phyloP scores from a whole-genome alignment of 768 basidiomycete genomes.

The Atractiella rhizophila region DNA sequence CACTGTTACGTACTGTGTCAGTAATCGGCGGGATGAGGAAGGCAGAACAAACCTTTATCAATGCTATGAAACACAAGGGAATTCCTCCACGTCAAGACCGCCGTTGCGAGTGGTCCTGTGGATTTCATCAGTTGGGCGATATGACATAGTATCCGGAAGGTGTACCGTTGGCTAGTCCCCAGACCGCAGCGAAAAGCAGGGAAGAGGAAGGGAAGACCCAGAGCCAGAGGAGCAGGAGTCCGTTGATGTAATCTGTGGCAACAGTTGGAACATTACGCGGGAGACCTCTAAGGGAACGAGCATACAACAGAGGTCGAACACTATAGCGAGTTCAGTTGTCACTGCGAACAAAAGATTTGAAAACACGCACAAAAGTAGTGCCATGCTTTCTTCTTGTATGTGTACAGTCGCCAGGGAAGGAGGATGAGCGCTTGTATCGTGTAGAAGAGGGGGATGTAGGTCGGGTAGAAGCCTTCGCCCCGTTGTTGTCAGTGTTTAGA shows the following conservation, averaged over 20 bases:
- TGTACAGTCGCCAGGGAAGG: slow-evolving; percentile 55
- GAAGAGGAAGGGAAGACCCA: slow-evolving; percentile 63
- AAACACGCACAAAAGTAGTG: slow-evolving; percentile 74
- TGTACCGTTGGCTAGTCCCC: slow-evolving; percentile 57
- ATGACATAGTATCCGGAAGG: slow-evolving; percentile 2
- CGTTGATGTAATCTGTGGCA: slow-evolving; percentile 56
- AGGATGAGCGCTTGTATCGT: slow-evolving; percentile 51
- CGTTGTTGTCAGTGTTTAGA: too few relatives aligned
- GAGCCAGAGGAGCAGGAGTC: slow-evolving; percentile 72
- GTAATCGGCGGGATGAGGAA: background rate
- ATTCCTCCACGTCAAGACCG: slow-evolving; percentile 74
- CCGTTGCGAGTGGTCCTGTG: background rate
- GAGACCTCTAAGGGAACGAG: slow-evolving; percentile 1
- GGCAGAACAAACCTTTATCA: slow-evolving; percentile 31
- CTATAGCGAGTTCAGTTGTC: background rate
- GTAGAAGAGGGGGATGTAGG: slow-evolving; percentile 51
- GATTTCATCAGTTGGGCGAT: too few relatives aligned
- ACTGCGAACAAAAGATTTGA: background rate
- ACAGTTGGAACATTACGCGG: background rate
- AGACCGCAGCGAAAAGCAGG: slow-evolving; percentile 67
- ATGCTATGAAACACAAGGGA: slow-evolving; percentile 91
- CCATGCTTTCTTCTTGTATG: slow-evolving; percentile 75
- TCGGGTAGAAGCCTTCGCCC: background rate
- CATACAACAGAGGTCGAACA: slow-evolving; percentile 3
- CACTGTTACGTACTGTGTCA: slow-evolving; percentile 23